These are phyloP conservation scores for Sporothrix luriei DNA, from an alignment of 2,329 filamentous ascomycete genomes.

Conservation along the genomic window DNA sequence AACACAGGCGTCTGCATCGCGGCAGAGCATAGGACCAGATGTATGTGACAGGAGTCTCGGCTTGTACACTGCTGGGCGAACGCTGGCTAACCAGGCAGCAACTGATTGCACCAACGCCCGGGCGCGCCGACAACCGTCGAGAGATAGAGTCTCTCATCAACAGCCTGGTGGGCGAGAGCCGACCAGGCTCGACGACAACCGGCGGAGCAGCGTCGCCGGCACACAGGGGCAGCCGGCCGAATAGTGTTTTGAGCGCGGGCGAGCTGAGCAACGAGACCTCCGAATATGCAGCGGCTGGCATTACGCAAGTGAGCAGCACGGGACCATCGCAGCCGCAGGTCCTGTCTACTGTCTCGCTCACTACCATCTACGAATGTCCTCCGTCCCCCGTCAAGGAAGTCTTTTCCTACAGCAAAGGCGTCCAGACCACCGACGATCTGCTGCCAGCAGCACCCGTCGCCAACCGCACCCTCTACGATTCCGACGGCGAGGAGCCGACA, in stretches of 20 bases:
- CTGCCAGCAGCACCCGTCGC: conserved; percentile 56
- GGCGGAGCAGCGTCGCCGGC: conserved; percentile 67
- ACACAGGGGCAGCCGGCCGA: conserved; percentile 73
- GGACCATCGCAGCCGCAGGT: conserved; percentile 56
- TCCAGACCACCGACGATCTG: conserved; percentile 85
- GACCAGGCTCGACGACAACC: conserved; percentile 68
- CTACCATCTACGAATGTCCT: conserved; percentile 78
- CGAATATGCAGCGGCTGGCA: conserved; percentile 56
- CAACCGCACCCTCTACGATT: conserved; percentile 59
- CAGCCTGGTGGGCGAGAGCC: conserved; percentile 76
- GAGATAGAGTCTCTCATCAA: conserved; percentile 86
- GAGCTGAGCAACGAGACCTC: conserved; percentile 77
- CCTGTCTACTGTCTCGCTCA: conserved; percentile 71
- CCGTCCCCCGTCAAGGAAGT: conserved; percentile 78
- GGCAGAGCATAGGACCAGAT: conserved; percentile 70
- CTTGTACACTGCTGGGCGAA: too few relatives aligned
- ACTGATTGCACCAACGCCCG: conserved; percentile 70
- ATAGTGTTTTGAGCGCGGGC: conserved; percentile 80
- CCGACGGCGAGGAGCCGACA: conserved; percentile 64
- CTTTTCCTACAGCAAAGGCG: conserved; percentile 95
- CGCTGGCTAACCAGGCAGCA: conserved; percentile 41
- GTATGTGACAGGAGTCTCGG: conserved; percentile 52
- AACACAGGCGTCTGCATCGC: conserved; percentile 70
- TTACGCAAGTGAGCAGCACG: conserved; percentile 41
- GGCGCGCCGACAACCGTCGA: conserved; percentile 67